Base-by-base conservation (phyloP, 2,329 filamentous ascomycete species). In the Macroventuria anomochaeta region DNA sequence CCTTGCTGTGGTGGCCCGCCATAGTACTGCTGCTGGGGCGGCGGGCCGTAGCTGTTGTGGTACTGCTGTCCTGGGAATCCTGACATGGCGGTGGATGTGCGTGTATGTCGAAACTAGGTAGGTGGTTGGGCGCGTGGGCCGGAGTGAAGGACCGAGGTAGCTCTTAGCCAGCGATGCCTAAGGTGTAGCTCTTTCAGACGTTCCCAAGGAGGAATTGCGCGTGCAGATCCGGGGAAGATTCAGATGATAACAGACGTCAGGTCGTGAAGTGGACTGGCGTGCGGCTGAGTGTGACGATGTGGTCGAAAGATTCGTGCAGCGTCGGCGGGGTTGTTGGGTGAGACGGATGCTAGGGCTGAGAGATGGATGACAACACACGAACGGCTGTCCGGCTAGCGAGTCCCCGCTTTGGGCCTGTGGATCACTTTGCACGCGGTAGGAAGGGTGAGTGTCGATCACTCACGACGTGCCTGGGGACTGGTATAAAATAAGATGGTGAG, bases 1-100 rank as follows among this genome's bases (percentile, higher is more conserved):
- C 55, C 60, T 21, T 46, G 49, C 38, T 65, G 65, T 23, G 67
- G 65, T 2, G 60, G 64, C 49, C 57, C 49, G 26, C 67, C 67
- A 36, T 72, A 72, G 58, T 57, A 58, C 47, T 67, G 58, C 62
- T 68, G 68, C 37, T 59, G 66, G 32, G 66, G 66, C 47, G 61
- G 63, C n/a, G 49, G 61, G 43, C 67, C 77, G 42, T 73, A 66
- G 46, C 68, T 71, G 52, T 75, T 73, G 65, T 78, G 70, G 59
- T 76, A 75, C 57, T 73, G 66, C 64, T 77, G 75, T 41, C 75
- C 75, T 36, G 75, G 75, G 51, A 70, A 77, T 31, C 52, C 52
- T 58, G 73, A 77, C 75, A 77, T 77, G 61, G 46, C 53, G 60
- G 53, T 7, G 46, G 40, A 29, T 51, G 13, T 55, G 46, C 33